Evolutionary conservation across 805 yeast genomes (phyloP), one percentile per base, ranked within the genome.

Genomic region (Dipodascopsis uninucleata): DNA sequence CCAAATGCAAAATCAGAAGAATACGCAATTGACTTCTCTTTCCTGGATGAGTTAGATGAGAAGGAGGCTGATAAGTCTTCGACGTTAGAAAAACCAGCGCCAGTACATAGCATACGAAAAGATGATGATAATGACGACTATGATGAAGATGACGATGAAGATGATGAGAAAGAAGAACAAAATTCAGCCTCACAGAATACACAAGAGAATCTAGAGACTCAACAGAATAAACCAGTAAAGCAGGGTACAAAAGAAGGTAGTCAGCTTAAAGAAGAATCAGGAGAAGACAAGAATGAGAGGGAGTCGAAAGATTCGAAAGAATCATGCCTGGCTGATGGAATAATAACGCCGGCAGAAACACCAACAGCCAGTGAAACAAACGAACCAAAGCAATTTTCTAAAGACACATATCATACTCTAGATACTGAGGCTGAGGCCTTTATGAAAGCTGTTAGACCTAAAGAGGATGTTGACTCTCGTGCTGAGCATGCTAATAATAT

Each of bases 141-240:
- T 16, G 72, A 69, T n/a, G 66, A 61, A 22, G 72, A 64, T 6
- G 70, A 64, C 9, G 69, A 65, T 4, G 64, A 59, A 2, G 61
- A 51, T 6, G 59, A 60, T 12, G 53, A 43, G 9, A 45, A 25
- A 24, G 31, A 37, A 23, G 61, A 61, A 16, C 64, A 63, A 9
- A 14, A 20, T 24, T 12, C 20, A 12, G 18, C 12, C 28, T 23
- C 8, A 6, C 28, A 10, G 24, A 17, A 3, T 23, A n/a, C n/a
- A n/a, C n/a, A n/a, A n/a, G n/a, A n/a, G n/a, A n/a, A n/a, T n/a
- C n/a, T 34, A 12, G n/a, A 34, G 7, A 14, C 37, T 12, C 37
- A 17, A 14, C 37, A 7, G 37, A n/a, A 8, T 9, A 10, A 8
- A 39, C 10, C 8, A 20, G 9, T 29, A 17, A 20, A 29, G 33